Conservation (phyloP, 192 early-diverging fungal species). For the Endogone sp. region DNA sequence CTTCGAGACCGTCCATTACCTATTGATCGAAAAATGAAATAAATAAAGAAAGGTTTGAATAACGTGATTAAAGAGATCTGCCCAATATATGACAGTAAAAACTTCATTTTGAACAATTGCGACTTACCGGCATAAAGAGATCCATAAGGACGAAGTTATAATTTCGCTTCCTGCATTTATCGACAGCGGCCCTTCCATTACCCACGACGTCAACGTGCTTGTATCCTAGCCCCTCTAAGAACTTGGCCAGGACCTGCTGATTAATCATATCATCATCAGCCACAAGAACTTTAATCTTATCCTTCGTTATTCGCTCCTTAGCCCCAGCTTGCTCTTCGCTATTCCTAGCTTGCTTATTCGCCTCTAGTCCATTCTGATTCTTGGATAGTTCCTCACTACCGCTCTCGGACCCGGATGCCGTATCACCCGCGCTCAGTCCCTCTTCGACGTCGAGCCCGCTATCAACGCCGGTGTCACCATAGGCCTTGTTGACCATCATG, state of each 20-base stretch:
- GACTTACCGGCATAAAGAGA: constrained; percentile 10
- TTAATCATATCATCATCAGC: constrained; percentile 9
- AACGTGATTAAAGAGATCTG: not conserved
- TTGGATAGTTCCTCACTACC: not conserved
- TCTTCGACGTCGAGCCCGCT: not conserved
- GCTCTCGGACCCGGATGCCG: not conserved
- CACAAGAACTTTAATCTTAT: not conserved
- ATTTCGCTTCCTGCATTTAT: constrained; percentile 5
- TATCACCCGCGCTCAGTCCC: not conserved
- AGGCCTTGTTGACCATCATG: constrained; percentile 10
- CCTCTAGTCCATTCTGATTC: no score
- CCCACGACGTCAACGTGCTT: constrained; percentile 7
- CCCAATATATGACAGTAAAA: not conserved
- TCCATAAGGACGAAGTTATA: constrained; percentile 12
- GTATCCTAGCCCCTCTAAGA: constrained; percentile 6
- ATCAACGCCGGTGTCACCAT: not conserved
- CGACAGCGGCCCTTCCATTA: constrained; percentile 6
- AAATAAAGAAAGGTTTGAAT: not conserved
- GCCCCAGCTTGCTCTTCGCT: not conserved
- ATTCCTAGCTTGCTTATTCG: not conserved
- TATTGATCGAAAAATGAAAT: not conserved
- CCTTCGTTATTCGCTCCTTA: not conserved
- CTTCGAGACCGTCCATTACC: constrained; percentile 8
- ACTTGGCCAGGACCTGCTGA: constrained; percentile 10
- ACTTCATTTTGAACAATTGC: not conserved